A percentile compares a stretch with the other conserved stretches of the same genome.
Conservation (phyloP, 495 filamentous ascomycete species). For the Aspergillus carlsbadensis region DNA sequence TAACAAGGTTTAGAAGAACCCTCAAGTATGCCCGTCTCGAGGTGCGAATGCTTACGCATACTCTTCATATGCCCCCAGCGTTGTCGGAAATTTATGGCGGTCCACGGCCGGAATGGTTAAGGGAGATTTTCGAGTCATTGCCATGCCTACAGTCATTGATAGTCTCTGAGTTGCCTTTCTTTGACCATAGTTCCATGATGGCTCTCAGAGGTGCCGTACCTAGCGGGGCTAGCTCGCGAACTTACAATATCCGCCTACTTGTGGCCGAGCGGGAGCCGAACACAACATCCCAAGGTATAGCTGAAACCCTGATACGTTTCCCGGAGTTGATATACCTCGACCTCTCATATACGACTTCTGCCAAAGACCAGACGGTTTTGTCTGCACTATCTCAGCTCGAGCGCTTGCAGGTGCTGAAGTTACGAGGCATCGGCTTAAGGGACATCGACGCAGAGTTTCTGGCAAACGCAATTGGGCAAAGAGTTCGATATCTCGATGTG, state of each 20-base stretch:
- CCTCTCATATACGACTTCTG: constrained; percentile 57
- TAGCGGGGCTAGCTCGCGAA: constrained; percentile 24
- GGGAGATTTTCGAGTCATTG: constrained; percentile 58
- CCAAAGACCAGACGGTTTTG: constrained; percentile 52
- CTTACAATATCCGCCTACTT: constrained; percentile 52
- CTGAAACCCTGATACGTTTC: constrained; percentile 52
- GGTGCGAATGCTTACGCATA: constrained; percentile 59
- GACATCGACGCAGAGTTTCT: constrained; percentile 55
- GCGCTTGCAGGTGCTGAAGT: constrained; percentile 57
- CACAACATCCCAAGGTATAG: constrained; percentile 53
- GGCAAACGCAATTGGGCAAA: constrained; percentile 49
- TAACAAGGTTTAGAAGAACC: constrained; percentile 62
- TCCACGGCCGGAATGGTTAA: constrained; percentile 59
- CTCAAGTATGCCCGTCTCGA: constrained; percentile 53
- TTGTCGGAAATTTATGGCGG: constrained; percentile 65
- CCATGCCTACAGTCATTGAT: constrained; percentile 62
- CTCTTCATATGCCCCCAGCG: constrained; percentile 65
- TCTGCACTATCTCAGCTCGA: constrained; percentile 41
- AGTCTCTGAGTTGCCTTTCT: constrained; percentile 61
- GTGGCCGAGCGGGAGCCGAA: constrained; percentile 58
- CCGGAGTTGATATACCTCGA: constrained; percentile 59
- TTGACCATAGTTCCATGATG: constrained; percentile 61
- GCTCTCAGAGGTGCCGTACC: constrained; percentile 36
- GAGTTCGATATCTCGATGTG: constrained; percentile 58
- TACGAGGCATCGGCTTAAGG: constrained; percentile 55